A percentile compares a stretch with the other conserved stretches of the same genome.
Conservation (phyloP, 75 land plant genomes). For the Sequoia sempervirens region DNA sequence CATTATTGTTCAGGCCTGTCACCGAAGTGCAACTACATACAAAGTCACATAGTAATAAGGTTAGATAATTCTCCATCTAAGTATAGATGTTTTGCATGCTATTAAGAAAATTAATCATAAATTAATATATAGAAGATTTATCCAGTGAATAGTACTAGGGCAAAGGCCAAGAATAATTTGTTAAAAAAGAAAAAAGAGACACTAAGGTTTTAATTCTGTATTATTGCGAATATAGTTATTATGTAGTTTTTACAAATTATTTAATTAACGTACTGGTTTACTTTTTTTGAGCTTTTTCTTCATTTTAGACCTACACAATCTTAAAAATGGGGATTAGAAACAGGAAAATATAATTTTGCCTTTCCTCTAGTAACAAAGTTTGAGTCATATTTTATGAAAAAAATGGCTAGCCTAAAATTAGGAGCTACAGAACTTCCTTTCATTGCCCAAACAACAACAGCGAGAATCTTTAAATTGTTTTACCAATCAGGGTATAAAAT, state of each 20-base stretch:
- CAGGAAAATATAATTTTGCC: neutral
- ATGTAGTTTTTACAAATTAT: too few relatives aligned
- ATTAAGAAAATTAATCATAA: neutral
- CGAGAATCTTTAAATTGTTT: neutral
- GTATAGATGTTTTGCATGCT: neutral
- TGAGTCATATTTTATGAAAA: too few relatives aligned
- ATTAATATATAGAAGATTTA: too few relatives aligned
- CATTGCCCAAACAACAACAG: neutral
- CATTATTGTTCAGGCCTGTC: slow-evolving; percentile 96
- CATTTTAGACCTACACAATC: neutral
- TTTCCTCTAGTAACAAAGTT: neutral
- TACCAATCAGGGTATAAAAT: neutral
- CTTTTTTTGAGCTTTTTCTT: neutral
- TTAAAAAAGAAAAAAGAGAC: neutral
- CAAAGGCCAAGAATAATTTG: neutral
- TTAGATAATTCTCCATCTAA: neutral
- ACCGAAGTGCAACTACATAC: slow-evolving; percentile 67
- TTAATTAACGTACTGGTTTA: neutral
- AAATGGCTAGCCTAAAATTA: neutral
- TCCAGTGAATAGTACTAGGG: neutral
- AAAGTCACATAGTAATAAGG: neutral
- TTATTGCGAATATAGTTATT: neutral
- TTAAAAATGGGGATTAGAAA: neutral
- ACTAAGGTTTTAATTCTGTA: neutral
- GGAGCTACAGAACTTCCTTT: neutral